Conservation (phyloP, 345 rosid species). For the Zanthoxylum bungeanum region DNA sequence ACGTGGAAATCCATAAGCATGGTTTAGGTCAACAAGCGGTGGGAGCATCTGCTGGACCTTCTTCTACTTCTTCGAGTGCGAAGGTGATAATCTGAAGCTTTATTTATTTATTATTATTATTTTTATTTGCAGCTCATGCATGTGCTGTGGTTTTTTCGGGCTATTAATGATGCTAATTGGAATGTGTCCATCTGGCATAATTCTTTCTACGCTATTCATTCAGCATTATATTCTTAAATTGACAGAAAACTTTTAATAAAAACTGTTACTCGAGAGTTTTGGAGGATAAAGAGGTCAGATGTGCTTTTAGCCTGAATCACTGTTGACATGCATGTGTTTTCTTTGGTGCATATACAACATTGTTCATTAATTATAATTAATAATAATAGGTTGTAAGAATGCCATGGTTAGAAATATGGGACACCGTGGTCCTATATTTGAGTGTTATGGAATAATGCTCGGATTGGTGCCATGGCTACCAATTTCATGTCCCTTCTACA, state of each 20-base stretch:
- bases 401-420: neutral
- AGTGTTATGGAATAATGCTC: no score
- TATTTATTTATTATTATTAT: neutral
- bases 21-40: conserved; percentile 43
- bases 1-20: conserved; percentile 58
- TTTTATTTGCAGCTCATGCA: neutral
- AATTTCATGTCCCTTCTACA: neutral
- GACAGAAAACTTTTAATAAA: neutral
- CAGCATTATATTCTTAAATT: neutral
- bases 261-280: neutral
- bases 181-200: neutral
- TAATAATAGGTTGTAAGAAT: neutral
- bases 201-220: neutral
- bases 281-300: neutral
- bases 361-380: neutral
- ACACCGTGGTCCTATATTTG: neutral
- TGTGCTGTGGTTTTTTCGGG: neutral
- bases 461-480: neutral
- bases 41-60: conserved; percentile 41
- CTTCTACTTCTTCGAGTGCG: conserved; percentile 37
- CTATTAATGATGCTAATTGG: neutral
- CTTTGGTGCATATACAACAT: neutral
- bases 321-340: neutral
- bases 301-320: neutral
- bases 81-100: conserved; percentile 32